phyloP scores from a whole-genome alignment of 768 basidiomycete genomes.

The Tulasnella calospora region DNA sequence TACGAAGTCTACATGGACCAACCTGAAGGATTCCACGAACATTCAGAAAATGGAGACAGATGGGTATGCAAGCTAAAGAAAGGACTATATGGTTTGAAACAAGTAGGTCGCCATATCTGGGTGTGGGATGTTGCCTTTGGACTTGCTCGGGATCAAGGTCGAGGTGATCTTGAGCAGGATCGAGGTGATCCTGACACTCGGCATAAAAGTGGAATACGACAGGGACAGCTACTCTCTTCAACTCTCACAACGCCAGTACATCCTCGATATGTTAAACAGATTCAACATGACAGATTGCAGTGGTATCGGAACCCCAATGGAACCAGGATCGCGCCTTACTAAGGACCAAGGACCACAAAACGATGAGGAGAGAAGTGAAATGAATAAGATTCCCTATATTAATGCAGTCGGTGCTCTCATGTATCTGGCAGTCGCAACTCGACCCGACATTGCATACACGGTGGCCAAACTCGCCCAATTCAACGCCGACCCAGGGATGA shows the following conservation, averaged over 20 bases:
- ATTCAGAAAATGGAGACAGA: neutral
- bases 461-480: slow-evolving; percentile 27
- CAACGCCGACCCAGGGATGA: slow-evolving; percentile 23
- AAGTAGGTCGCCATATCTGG: too few relatives aligned
- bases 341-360: too few relatives aligned
- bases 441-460: too few relatives aligned
- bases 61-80: too few relatives aligned
- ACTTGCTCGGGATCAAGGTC: too few relatives aligned
- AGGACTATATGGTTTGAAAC: slow-evolving; percentile 34
- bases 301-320: neutral
- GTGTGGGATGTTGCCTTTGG: too few relatives aligned
- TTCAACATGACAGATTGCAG: slow-evolving; percentile 10
- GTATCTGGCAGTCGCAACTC: too few relatives aligned
- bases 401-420: slow-evolving; percentile 28
- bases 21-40: slow-evolving; percentile 13
- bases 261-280: neutral
- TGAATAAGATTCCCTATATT: neutral
- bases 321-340: too few relatives aligned
- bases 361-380: too few relatives aligned
- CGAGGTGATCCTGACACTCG: too few relatives aligned
- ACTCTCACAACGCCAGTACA: neutral
- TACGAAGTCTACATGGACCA: slow-evolving; percentile 24
- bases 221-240: neutral
- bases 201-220: slow-evolving; percentile 14
- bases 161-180: too few relatives aligned